These are phyloP conservation scores for Stephania yunnanensis DNA, from an alignment of 164 flowering plant genomes.

Conservation along the genomic window DNA sequence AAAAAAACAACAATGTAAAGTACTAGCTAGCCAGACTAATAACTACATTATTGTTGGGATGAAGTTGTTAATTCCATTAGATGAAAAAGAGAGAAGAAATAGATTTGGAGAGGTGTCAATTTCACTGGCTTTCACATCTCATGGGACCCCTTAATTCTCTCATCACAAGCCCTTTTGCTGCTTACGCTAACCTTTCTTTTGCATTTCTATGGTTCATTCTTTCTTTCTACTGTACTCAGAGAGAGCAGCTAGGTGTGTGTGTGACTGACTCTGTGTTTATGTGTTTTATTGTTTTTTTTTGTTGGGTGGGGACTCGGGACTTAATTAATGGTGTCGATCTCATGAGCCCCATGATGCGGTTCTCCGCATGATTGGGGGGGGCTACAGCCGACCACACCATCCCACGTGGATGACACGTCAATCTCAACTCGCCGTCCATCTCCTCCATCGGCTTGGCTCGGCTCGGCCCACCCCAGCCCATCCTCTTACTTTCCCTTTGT, in stretches of 20 bases:
- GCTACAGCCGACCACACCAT: conserved; percentile 18
- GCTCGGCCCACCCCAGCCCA: background rate
- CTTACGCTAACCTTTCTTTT: conserved; percentile 23
- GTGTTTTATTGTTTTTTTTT: too few species aligned
- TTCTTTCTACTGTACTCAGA: background rate
- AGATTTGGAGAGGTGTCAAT: conserved; percentile 14
- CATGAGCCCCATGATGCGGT: conserved; percentile 20
- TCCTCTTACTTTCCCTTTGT: background rate
- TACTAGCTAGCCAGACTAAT: too few species aligned
- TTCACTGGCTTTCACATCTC: conserved; percentile 8
- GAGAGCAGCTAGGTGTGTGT: background rate
- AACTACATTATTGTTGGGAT: too few species aligned
- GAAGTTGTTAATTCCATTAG: conserved; percentile 8
- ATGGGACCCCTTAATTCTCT: conserved; percentile 4
- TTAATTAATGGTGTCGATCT: conserved; percentile 2
- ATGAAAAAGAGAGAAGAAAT: background rate
- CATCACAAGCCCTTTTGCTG: conserved; percentile 17
- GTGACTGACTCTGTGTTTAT: background rate
- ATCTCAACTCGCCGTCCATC: conserved; percentile 7
- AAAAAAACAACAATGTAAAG: too few species aligned
- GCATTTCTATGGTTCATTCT: background rate
- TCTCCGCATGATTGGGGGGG: conserved; percentile 20
- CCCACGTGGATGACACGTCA: conserved; percentile 21
- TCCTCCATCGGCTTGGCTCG: background rate
- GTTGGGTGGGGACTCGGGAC: background rate